These are phyloP conservation scores for Amanita exitialis DNA, from an alignment of 768 basidiomycete species.

Conservation along the genomic window DNA sequence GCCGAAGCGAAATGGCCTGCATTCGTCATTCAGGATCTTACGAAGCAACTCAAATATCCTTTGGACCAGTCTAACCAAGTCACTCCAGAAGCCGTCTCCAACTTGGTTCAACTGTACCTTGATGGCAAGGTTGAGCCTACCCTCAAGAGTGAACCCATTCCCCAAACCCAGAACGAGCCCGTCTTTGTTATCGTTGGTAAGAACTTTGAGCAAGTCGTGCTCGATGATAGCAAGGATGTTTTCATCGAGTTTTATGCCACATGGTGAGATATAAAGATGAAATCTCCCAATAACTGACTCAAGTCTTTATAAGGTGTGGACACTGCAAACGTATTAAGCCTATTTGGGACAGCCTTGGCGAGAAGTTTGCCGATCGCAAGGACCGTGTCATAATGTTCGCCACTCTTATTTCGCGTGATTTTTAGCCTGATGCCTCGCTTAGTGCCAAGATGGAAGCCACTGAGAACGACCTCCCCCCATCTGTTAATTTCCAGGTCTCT, in stretches of 20 bases:
- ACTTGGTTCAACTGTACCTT: conserved; percentile 55
- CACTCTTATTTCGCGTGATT: neutral
- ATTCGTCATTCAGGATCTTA: conserved; percentile 86
- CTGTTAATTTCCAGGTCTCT: conserved; percentile 75
- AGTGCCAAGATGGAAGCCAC: conserved; percentile 95
- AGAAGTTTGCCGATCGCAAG: conserved; percentile 68
- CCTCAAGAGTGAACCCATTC: conserved; percentile 87
- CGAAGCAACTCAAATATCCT: conserved; percentile 84
- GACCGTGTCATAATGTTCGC: conserved; percentile 72
- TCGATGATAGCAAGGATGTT: conserved; percentile 86
- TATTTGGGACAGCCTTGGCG: conserved; percentile 84
- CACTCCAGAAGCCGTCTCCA: conserved; percentile 43
- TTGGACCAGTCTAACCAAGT: conserved; percentile 59
- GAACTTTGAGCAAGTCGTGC: conserved; percentile 80
- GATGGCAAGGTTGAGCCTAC: conserved; percentile 68
- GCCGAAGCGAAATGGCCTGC: conserved; percentile 81
- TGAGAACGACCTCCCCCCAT: conserved; percentile 90
- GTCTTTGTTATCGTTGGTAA: conserved; percentile 82
- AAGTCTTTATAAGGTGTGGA: conserved; percentile 51
- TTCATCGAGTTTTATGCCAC: conserved; percentile 96
- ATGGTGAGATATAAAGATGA: conserved; percentile 49
- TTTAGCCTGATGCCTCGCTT: conserved; percentile 6
- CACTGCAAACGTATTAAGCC: conserved; percentile 98
- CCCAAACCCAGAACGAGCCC: conserved; percentile 70
- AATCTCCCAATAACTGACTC: neutral